Evolutionary conservation across 257 asterid species (phyloP).

Genomic region (Coffea canephora): DNA sequence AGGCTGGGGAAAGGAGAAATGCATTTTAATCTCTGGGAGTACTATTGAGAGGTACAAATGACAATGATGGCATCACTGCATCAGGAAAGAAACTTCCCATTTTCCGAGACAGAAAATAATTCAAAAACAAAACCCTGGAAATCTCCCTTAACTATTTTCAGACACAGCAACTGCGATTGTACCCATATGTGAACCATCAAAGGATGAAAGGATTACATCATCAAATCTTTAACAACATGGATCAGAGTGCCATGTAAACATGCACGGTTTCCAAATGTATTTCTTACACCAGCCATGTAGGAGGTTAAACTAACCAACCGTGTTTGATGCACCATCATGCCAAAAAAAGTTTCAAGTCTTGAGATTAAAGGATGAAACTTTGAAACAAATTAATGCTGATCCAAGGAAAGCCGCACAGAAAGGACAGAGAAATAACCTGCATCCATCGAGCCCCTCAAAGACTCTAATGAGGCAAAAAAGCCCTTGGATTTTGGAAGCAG

Average conservation of each 20-base stretch:
- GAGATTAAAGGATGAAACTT: not conserved
- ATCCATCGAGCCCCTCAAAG: constrained; percentile 65
- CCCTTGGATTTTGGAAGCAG: constrained; percentile 89
- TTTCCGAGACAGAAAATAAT: not conserved
- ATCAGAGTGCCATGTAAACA: not conserved
- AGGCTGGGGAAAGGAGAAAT: too few relatives aligned
- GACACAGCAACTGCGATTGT: not conserved
- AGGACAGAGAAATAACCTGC: constrained; percentile 56
- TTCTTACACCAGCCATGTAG: not conserved
- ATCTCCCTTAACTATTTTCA: not conserved
- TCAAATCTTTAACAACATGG: not conserved
- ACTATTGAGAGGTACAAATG: not conserved
- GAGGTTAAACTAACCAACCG: not conserved
- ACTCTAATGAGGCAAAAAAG: constrained; percentile 66
- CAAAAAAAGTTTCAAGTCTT: not conserved
- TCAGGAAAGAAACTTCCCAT: not conserved
- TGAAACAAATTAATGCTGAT: not conserved
- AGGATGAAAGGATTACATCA: not conserved
- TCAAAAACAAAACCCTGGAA: not conserved
- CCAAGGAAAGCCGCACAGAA: not conserved
- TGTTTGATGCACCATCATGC: not conserved
- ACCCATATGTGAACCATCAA: not conserved
- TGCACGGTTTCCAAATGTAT: not conserved
- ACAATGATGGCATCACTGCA: not conserved
- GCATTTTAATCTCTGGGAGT: too few relatives aligned